Conservation (phyloP, 2,329 filamentous ascomycete species). For the Penicillium sp. region DNA sequence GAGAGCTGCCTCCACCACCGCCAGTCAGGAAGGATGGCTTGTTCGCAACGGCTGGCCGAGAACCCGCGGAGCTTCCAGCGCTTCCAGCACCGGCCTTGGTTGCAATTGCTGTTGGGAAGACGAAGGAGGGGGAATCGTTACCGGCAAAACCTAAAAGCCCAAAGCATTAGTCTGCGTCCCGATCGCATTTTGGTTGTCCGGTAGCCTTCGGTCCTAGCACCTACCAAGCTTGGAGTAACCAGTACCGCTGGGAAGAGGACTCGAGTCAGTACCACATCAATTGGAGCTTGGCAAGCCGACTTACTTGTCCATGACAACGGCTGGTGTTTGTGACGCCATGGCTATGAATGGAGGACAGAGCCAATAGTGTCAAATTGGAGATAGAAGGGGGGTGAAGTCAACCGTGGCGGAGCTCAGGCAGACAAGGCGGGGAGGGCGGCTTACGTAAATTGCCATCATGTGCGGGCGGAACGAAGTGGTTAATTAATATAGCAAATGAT, state of each 20-base stretch:
- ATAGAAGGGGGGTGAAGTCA: constrained; percentile 16
- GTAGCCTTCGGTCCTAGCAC: constrained; percentile 26
- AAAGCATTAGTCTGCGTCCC: constrained; percentile 32
- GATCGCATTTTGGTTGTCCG: constrained; percentile 5
- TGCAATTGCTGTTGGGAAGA: constrained; percentile 97
- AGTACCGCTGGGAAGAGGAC: constrained; percentile 66
- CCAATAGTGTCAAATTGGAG: constrained; percentile 11
- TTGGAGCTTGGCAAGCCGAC: constrained; percentile 38
- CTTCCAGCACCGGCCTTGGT: constrained; percentile 72
- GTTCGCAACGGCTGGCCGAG: constrained; percentile 82
- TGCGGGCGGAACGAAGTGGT: constrained; percentile 3
- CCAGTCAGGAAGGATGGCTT: constrained; percentile 94
- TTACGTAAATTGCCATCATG: constrained; percentile 20
- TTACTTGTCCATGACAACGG: constrained; percentile 99
- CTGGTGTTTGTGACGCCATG: constrained; percentile 97
- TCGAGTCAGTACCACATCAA: constrained; percentile 21
- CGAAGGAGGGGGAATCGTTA: constrained; percentile 98
- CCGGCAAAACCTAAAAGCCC: constrained; percentile 80
- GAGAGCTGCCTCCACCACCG: constrained; percentile 73
- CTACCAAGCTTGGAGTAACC: constrained; percentile 98
- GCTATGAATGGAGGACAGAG: constrained; percentile 20
- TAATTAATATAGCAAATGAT: too few species aligned
- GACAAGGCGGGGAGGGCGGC: constrained; percentile 23
- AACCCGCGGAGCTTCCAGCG: constrained; percentile 70
- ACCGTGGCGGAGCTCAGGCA: constrained; percentile 24